Conservation (phyloP, 176 grass and related monocot species). For the Musa itinerans region DNA sequence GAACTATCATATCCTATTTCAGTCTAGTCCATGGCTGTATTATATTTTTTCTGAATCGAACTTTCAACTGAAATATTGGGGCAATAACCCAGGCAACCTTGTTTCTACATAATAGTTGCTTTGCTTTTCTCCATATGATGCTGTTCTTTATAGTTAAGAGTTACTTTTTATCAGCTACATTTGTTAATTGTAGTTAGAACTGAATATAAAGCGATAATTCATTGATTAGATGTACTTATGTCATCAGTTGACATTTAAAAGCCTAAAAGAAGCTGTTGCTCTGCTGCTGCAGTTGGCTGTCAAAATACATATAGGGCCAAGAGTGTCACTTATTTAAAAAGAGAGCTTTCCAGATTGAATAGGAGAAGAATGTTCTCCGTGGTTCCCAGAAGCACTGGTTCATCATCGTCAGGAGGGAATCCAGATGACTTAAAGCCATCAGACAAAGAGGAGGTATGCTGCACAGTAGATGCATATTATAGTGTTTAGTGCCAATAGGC, state of each 20-base stretch:
- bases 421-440: conserved; percentile 35
- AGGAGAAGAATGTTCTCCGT: conserved; percentile 23
- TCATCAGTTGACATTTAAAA: neutral
- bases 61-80: too few species aligned
- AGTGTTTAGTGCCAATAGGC: neutral
- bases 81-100: too few species aligned
- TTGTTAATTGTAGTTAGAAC: neutral
- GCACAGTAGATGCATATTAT: neutral
- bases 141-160: neutral
- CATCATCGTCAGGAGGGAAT: conserved; percentile 30
- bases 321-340: conserved; percentile 21
- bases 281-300: conserved; percentile 4
- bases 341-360: conserved; percentile 13
- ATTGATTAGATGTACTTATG: neutral
- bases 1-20: neutral
- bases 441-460: conserved; percentile 46
- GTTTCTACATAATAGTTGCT: neutral
- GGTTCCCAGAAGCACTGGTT: conserved; percentile 29
- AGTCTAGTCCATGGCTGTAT: too few species aligned
- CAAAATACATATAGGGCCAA: conserved; percentile 3
- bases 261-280: neutral
- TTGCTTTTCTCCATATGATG: neutral
- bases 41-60: too few species aligned
- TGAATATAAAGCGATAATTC: neutral
- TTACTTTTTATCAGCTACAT: neutral